Base-by-base conservation (phyloP, 2,329 filamentous ascomycete species). In the Aspergillus alliaceus region DNA sequence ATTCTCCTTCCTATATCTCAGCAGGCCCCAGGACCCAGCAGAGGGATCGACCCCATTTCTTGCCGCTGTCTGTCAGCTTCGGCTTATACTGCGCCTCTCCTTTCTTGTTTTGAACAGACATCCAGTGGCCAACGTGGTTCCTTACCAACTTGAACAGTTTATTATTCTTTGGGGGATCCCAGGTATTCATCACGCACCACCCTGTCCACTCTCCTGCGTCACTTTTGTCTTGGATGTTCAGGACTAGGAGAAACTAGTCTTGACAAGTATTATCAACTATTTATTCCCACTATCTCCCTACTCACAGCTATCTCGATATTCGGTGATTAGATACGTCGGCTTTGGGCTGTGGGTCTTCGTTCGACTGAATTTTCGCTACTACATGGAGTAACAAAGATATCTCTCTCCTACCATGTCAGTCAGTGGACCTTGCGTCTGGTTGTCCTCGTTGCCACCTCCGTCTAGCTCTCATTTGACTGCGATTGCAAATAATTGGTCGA, bases 401-500 rank as follows among this genome's bases (percentile, higher is more conserved):
- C 29, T 39, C 48, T 24, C 46, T 11, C 60, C 53, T 68, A 72
- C 58, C 67, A 73, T 73, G 66, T 73, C 72, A 64, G 71, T 69
- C 62, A 73, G 66, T 49, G 72, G 72, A 47, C 72, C 70, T 63
- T 73, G 71, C 63, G 67, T 70, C 53, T 73, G 71, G 71, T 60
- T 72, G 55, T 65, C 71, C 42, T 67, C 71, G 40, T 61, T 72
- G 58, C 66, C 69, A 53, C 66, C 69, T 37, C 66, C 69, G 53
- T 60, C 67, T 51, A 63, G 65, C 44, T 71, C 70, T 42, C 66
- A 69, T 59, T 56, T 72, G 22, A 64, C 70, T 59, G 59, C 67
- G 47, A 67, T 71, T 51, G 60, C 66, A 32, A 68, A 64, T 51
- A 66, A 69, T 56, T 65, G 69, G 47, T 65, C 69, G 29, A 56